Evolutionary conservation across 331 rosid genomes (phyloP).

Genomic region (Malus hybrid): DNA sequence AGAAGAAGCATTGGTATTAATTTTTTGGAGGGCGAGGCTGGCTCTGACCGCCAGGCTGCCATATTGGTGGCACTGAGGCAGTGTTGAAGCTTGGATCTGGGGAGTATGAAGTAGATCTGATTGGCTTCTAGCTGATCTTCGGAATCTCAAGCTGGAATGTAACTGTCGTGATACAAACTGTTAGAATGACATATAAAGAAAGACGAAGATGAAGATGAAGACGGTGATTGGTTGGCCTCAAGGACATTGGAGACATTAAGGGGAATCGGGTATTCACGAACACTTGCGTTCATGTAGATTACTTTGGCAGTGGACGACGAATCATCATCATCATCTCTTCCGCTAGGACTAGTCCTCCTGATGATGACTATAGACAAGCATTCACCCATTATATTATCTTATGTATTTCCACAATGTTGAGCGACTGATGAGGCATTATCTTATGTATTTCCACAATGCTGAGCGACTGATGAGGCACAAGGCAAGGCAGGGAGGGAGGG

Average conservation of each 20-base stretch:
- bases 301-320: slow-evolving; percentile 20
- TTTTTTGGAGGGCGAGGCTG: slow-evolving; percentile 27
- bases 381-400: slow-evolving; percentile 14
- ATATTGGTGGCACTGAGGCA: slow-evolving; percentile 32
- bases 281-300: slow-evolving; percentile 23
- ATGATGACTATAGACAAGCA: slow-evolving; percentile 9
- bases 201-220: neutral
- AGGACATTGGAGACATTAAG: slow-evolving; percentile 32
- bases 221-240: neutral
- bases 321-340: neutral
- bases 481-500: too few species aligned
- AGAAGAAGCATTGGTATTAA: neutral
- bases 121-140: slow-evolving; percentile 17
- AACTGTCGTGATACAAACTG: slow-evolving; percentile 17
- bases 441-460: neutral
- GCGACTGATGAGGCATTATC: too few species aligned
- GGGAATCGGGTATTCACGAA: slow-evolving; percentile 28
- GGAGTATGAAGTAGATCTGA: slow-evolving; percentile 44
- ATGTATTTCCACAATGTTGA: neutral
- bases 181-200: slow-evolving; percentile 37
- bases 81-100: slow-evolving; percentile 7
- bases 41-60: slow-evolving; percentile 55
- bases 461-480: neutral
- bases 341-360: neutral
- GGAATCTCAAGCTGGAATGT: slow-evolving; percentile 19